Evolutionary conservation across 345 rosid genomes (phyloP).

Genomic region (Ailanthus altissimus): DNA sequence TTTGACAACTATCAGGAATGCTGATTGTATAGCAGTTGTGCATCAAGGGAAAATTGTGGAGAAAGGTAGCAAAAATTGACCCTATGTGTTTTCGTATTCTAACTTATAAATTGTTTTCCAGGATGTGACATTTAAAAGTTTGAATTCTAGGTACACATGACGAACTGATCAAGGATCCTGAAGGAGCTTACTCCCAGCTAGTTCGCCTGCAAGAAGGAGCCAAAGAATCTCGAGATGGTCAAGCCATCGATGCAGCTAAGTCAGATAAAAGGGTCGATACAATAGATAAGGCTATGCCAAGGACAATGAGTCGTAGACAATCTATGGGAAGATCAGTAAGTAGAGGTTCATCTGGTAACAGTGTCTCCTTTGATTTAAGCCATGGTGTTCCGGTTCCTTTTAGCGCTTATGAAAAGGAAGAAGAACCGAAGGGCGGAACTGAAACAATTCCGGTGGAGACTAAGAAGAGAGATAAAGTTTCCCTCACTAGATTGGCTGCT

Average conservation of each 20-base stretch:
- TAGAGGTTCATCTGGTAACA: constrained; percentile 45
- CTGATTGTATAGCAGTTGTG: constrained; percentile 67
- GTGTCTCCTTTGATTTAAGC: constrained; percentile 41
- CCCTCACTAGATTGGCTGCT: constrained; percentile 56
- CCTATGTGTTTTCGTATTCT: background rate
- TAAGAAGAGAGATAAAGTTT: constrained; percentile 46
- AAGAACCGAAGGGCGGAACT: constrained; percentile 14
- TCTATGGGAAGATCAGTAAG: constrained; percentile 41
- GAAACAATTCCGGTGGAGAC: background rate
- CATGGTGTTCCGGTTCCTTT: constrained; percentile 28
- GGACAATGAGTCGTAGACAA: constrained; percentile 22
- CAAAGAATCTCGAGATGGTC: constrained; percentile 32
- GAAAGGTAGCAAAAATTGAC: constrained; percentile 47
- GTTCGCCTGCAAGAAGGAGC: constrained; percentile 68
- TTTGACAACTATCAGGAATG: constrained; percentile 72
- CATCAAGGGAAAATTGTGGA: constrained; percentile 74
- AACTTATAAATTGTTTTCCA: background rate
- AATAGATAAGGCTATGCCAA: constrained; percentile 17
- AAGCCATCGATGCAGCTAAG: constrained; percentile 8
- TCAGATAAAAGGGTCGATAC: background rate
- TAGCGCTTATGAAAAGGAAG: constrained; percentile 26
- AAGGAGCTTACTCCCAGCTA: constrained; percentile 75
- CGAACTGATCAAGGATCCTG: constrained; percentile 57
- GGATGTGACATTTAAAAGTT: background rate
- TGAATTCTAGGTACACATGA: constrained; percentile 50